Evolutionary conservation across 169 alveolate genomes (phyloP), one percentile per base, ranked within the genome.

Genomic region (Perkinsus chesapeaki): DNA sequence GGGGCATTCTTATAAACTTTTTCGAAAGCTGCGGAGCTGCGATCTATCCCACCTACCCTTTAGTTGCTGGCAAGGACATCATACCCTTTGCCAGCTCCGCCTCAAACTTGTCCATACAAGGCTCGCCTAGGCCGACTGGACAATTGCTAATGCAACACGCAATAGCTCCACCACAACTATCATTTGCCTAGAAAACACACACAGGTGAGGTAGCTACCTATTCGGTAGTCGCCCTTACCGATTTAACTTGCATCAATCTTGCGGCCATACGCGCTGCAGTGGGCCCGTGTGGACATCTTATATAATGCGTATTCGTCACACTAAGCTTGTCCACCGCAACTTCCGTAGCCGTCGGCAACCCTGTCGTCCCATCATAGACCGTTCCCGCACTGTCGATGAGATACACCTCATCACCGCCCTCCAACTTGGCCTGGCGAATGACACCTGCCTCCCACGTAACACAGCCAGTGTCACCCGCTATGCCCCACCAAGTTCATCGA

Each of bases 71-170:
- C 39, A 97, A 94, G 39, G 96, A 94, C 91, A 97, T 72, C 94
- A 97, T 95, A 48, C 97, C 97, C 92, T 95, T 95, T 39, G 97
- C 97, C 82, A 97, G 92, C 82, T 94, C 93, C 0, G 97, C 97
- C 93, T 96, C 95, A 39, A 97, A 90, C 92, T 96, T 94, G 90
- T 96, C 97, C 94, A 95, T 95, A 23, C 96, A 95, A 16, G 97
- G 97, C 92, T 95, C 97, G 48, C 98, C 98, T 27, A 97, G 92
- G 31, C 97, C 97, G 0, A 93, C 38, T 5, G 97, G 97, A 37
- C 94, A 90, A 37, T 93, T 82, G 36, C 39, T 60, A 73, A 96
- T 93, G 19, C 92, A 94, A 39, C 97, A 94, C n/a, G 95, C 90
- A 1, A 94, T 95, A 39, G 93, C 93, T 48, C 98, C 98, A 36